Conservation (phyloP, 768 basidiomycete species). For the Multifurca ochricompacta region DNA sequence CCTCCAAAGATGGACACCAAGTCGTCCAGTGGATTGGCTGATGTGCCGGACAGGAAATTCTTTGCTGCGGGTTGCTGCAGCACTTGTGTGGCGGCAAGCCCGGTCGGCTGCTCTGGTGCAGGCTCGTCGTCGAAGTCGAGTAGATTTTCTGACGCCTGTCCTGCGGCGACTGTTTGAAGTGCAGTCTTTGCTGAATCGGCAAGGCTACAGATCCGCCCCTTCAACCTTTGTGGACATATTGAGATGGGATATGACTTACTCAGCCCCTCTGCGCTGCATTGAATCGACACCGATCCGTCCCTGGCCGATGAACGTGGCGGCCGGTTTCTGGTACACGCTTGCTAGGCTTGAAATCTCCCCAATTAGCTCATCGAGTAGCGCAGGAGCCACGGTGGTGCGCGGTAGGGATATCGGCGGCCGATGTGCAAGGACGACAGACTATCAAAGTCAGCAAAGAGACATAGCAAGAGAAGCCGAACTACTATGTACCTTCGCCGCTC, state of each 20-base stretch:
- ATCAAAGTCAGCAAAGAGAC: background rate
- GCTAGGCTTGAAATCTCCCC: slow-evolving; percentile 85
- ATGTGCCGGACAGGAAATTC: slow-evolving; percentile 68
- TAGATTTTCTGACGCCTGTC: slow-evolving; percentile 90
- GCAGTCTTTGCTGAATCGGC: slow-evolving; percentile 74
- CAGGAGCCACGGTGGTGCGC: slow-evolving; percentile 82
- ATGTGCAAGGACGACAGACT: slow-evolving; percentile 84
- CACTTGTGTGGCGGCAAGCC: slow-evolving; percentile 70
- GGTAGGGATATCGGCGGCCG: slow-evolving; percentile 92
- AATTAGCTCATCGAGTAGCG: slow-evolving; percentile 82
- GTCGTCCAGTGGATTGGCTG: slow-evolving; percentile 86
- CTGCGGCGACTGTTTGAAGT: slow-evolving; percentile 83
- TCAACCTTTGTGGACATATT: slow-evolving; percentile 2
- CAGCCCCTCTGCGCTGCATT: slow-evolving; percentile 53
- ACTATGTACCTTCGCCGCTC: slow-evolving; percentile 75
- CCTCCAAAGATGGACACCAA: slow-evolving; percentile 86
- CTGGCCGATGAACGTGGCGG: slow-evolving; percentile 89
- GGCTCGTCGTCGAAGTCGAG: slow-evolving; percentile 86
- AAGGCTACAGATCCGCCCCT: slow-evolving; percentile 28
- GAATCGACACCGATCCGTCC: slow-evolving; percentile 83
- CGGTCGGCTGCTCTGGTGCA: slow-evolving; percentile 56
- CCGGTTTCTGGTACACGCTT: slow-evolving; percentile 96
- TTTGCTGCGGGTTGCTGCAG: slow-evolving; percentile 65
- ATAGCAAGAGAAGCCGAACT: background rate
- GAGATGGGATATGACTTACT: slow-evolving; percentile 36